Percentiles rank a stretch among this genome's conserved stretches.
These are phyloP conservation scores for Candida montana DNA, from an alignment of 805 yeast genomes.

Conservation along the genomic window DNA sequence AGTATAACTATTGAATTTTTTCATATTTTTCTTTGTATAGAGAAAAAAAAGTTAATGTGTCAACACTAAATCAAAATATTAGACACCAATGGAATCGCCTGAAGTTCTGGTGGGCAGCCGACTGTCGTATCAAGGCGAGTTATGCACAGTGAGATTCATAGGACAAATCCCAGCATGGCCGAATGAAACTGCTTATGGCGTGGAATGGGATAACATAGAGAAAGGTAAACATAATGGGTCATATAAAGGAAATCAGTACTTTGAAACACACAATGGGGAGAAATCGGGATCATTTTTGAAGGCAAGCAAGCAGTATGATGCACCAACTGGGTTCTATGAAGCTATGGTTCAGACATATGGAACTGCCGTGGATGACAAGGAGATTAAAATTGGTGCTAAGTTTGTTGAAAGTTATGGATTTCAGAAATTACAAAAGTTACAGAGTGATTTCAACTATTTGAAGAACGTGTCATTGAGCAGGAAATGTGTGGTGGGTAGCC, in stretches of 20 bases:
- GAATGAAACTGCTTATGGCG: conserved; percentile 51
- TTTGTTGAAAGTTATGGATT: conserved; percentile 61
- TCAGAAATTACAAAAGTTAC: conserved; percentile 45
- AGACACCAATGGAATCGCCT: too few relatives aligned
- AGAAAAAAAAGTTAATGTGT: too few relatives aligned
- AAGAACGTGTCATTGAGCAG: conserved; percentile 45
- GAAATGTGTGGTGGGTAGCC: conserved; percentile 27
- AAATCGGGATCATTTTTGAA: conserved; percentile 65
- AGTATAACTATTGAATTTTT: too few relatives aligned
- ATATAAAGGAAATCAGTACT: conserved; percentile 50
- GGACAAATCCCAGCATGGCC: conserved; percentile 69
- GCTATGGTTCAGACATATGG: conserved; percentile 51
- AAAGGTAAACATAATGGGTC: conserved; percentile 75
- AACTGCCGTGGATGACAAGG: conserved; percentile 25
- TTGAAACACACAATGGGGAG: conserved; percentile 30
- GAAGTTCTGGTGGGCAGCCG: conserved; percentile 19
- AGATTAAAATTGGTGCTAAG: conserved; percentile 50
- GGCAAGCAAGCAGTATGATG: conserved; percentile 31
- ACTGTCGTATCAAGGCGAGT: conserved; percentile 34
- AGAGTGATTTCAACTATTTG: conserved; percentile 41
- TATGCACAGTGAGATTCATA: conserved; percentile 57
- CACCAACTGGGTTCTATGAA: conserved; percentile 31
- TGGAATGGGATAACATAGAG: conserved; percentile 75
- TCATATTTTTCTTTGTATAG: too few relatives aligned
- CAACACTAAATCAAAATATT: too few relatives aligned